Evolutionary conservation across 176 grass and related monocot species (phyloP).

Genomic region (Hsuehochloa calcarea): DNA sequence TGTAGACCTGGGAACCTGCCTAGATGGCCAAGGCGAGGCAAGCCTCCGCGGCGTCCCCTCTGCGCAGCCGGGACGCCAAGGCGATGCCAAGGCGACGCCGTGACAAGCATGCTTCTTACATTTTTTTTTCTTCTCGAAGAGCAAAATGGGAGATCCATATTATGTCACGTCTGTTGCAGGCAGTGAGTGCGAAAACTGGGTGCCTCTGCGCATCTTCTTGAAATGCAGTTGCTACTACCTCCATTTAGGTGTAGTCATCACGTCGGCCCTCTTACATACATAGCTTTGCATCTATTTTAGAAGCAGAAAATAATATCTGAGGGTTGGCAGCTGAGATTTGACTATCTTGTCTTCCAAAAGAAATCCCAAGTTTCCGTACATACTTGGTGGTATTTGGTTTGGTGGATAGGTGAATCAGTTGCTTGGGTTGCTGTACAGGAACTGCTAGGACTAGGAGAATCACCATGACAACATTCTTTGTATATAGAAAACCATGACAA

Average conservation of each 20-base stretch:
- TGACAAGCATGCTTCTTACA: too few species aligned
- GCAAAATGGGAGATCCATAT: background rate
- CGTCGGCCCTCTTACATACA: background rate
- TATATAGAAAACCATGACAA: background rate
- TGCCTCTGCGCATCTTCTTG: background rate
- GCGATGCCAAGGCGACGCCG: too few species aligned
- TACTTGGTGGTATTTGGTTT: conserved; percentile 9
- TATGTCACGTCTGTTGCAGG: background rate
- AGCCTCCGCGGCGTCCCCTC: too few species aligned
- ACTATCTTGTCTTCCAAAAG: background rate
- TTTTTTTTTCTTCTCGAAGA: background rate
- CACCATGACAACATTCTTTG: background rate
- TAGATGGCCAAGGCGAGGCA: too few species aligned
- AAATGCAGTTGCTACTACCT: background rate
- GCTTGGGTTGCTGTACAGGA: background rate
- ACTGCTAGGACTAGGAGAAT: background rate
- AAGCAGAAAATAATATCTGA: background rate
- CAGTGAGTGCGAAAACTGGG: background rate
- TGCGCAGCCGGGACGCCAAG: too few species aligned
- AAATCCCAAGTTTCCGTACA: background rate
- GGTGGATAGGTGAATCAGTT: background rate
- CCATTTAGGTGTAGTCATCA: background rate
- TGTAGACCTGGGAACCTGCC: too few species aligned
- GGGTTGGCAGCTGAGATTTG: background rate
- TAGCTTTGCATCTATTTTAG: background rate